phyloP scores from a whole-genome alignment of 257 asterid species.

The Lycium ferocissimum region DNA sequence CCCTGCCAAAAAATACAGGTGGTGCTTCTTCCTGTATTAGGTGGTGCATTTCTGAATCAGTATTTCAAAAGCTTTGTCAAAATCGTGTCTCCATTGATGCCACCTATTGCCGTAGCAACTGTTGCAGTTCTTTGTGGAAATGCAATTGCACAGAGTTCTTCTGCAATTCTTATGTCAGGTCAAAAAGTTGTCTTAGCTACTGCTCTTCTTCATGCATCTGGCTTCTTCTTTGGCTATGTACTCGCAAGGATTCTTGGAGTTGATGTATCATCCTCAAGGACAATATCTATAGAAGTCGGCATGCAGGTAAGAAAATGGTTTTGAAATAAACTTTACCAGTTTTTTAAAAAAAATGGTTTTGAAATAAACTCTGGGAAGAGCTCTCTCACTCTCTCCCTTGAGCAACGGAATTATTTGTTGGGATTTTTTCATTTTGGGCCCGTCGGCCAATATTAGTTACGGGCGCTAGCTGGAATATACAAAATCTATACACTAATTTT shows the following conservation, averaged over 20 bases:
- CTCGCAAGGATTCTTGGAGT: constrained; percentile 71
- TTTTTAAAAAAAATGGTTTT: too few species aligned
- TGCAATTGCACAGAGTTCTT: constrained; percentile 89
- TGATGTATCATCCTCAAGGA: constrained; percentile 80
- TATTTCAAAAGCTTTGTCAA: constrained; percentile 71
- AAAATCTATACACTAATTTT: too few species aligned
- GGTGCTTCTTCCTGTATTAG: constrained; percentile 87
- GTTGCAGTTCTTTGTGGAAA: constrained; percentile 91
- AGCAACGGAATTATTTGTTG: too few species aligned
- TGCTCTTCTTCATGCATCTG: constrained; percentile 74
- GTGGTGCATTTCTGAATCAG: constrained; percentile 85
- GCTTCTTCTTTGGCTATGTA: constrained; percentile 79
- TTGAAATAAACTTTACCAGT: not conserved
- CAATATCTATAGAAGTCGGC: constrained; percentile 92
- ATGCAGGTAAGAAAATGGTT: constrained; percentile 70
- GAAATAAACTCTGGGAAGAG: too few species aligned
- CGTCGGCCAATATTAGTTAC: too few species aligned
- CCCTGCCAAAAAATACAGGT: constrained; percentile 49
- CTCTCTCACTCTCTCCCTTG: too few species aligned
- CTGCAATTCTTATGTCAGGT: constrained; percentile 87
- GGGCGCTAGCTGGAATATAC: too few species aligned
- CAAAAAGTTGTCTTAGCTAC: constrained; percentile 68
- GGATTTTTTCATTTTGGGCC: too few species aligned
- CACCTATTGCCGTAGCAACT: constrained; percentile 85
- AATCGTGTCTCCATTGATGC: constrained; percentile 79